Evolutionary conservation across 1,139 yeast genomes (phyloP), one percentile per base, ranked within the genome.

Genomic region (Williopsis jadinii): DNA sequence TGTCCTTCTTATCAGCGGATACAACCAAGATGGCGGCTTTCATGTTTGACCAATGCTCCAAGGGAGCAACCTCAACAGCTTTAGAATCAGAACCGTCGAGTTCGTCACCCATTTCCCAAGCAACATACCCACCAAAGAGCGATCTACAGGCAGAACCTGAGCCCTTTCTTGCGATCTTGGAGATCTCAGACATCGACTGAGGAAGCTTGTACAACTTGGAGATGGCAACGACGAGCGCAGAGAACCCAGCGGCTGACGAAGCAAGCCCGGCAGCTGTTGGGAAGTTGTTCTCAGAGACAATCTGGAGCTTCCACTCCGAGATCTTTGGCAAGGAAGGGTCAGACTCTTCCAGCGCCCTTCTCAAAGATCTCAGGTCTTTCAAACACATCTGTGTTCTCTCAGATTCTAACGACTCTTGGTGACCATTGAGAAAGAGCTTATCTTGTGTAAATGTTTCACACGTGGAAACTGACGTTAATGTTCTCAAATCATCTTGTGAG

Each of bases 201-300:
- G 95, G 95, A 46, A 94, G 77, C 61, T 84, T 63, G 64, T 79
- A 92, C 46, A 92, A 71, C 57, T 75, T 75, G 24, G 98, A 90
- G 57, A 92, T 77, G 27, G 97, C 88, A 38, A 77, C 77, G 29
- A 92, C 95, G 50, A 92, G 73, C 5, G 98, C 98, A 38, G 98
- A 97, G 63, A 88, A 90, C 0, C 99, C 99, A 10, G 97, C 97
- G 10, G 98, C 98, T 9, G 95, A 84, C 1, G 97, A 87, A 0
- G 98, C 98, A 52, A 92, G 75, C 3, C 98, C 98, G 12, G 98
- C 98, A 32, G 98, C 98, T 26, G 98, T 92, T 39, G 99, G 99
- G 73, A 92, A 92, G 66, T 94, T 94, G 70, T 92, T 92, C 61
- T 87, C 95, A 15, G 95, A 82, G 6, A 86, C 95, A 53, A 92